Evolutionary conservation across 305 asterid genomes (phyloP), one percentile per base, ranked within the genome.

Genomic region (Nicotiana rustica): DNA sequence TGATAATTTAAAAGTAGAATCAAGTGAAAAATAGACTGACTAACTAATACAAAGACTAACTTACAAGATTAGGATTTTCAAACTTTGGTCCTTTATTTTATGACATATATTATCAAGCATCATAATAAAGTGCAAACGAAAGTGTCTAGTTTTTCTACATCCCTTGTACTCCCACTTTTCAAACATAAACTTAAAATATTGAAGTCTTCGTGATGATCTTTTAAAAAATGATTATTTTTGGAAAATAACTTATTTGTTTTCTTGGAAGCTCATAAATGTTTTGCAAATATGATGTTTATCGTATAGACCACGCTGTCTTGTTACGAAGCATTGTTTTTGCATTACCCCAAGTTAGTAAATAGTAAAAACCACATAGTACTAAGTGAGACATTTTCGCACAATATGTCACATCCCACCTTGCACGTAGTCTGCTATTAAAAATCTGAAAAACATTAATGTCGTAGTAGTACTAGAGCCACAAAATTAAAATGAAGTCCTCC

Each of bases 221-320:
- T 35, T 66, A 0, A 7, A 18, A 19, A 19, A 78, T 33, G 47
- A 6, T 52, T 62, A 19, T 10, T 12, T 64, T 73, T 49, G 25
- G 2, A 14, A 73, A 73, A 25, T 25, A 67, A 21, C 18, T 77
- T 25, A 10, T n/a, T 14, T 67, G 31, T 82, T 49, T 77, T 77
- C 68, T 77, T 68, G 85, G 57, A 75, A 84, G 44, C 64, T 73
- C 62, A 49, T 73, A 73, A 49, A 73, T 87, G 84, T 78, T 82
- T 86, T 80, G 85, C 91, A 83, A 31, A 91, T 78, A 89, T 77
- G 36, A 77, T 89, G 91, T 92, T 87, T 92, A 86, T 89, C 97
- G 97, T 95, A 81, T 86, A 88, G 96, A 95, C 96, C 96, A 92
- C 98, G 97, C 67, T 91, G 69, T 90, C 92, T 86, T 87, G 76